Conservation (phyloP, 192 early-diverging fungal genomes). For the Backusella westeae region DNA sequence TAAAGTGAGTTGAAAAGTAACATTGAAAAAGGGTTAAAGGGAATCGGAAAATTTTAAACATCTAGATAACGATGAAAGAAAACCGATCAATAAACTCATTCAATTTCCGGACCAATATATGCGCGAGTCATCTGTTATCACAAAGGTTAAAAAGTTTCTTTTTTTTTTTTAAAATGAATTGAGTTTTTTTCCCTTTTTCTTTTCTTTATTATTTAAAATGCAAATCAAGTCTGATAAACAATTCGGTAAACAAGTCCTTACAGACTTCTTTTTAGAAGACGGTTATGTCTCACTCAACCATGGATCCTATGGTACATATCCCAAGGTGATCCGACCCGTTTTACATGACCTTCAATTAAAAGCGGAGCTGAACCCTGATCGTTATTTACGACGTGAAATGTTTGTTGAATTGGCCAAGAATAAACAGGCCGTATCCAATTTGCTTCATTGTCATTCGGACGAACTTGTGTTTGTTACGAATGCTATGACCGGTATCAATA, state of each 20-base stretch:
- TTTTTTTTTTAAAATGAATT: no score
- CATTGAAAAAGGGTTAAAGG: no score
- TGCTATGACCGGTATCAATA: conserved; percentile 55
- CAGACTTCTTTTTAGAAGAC: conserved; percentile 49
- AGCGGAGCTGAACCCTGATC: conserved; percentile 46
- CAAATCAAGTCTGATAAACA: background rate
- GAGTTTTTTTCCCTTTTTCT: background rate
- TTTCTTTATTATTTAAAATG: background rate
- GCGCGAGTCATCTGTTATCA: background rate
- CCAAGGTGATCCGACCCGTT: conserved; percentile 18
- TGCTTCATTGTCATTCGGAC: conserved; percentile 48
- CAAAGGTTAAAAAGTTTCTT: background rate
- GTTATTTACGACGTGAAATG: conserved; percentile 48
- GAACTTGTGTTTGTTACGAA: conserved; percentile 61
- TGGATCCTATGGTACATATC: conserved; percentile 59
- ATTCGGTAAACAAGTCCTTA: conserved; percentile 43
- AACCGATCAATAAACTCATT: background rate
- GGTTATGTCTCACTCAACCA: conserved; percentile 58
- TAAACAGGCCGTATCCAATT: conserved; percentile 33
- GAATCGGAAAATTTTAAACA: background rate
- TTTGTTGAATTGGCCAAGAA: conserved; percentile 27
- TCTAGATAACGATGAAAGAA: no score
- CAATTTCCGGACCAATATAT: background rate
- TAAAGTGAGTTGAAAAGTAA: no score
- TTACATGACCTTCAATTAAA: conserved; percentile 19